Evolutionary conservation across 495 filamentous ascomycete species (phyloP), one percentile per base, ranked within the genome.

Genomic region (Astrothelium macrocarpum): DNA sequence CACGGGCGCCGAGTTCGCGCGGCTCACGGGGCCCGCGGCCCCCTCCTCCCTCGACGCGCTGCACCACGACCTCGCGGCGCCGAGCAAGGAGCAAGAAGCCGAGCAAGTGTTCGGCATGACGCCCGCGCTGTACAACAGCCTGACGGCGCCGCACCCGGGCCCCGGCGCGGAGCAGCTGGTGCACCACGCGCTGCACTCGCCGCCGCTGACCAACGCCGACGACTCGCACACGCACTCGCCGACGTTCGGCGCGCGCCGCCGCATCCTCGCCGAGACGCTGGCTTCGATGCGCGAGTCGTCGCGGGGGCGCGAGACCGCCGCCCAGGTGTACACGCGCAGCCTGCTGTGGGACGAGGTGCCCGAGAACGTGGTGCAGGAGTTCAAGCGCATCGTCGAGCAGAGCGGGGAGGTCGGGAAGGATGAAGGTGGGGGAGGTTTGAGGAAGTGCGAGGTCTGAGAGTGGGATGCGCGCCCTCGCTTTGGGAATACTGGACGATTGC

Each of bases 301-400:
- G 65, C 81, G 34, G 34, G 34, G 79, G 70, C 85, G 88, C 70
- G 78, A 84, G 62, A 82, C 81, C 60, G 90, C 84, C 39, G 87
- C 89, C 32, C 91, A 95, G 70, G 90, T 97, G 46, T 96, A 97
- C 77, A 94, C 90, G 31, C 81, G 93, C 32, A 94, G 90, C 59
- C 81, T 98, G 64, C 86, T 98, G 68, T 97, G 91, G 91, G 91
- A 96, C 70, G 87, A 88, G 72, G 89, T 98, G 65, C 91, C 95
- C 53, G 79, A 85, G 66, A 91, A 98, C 71, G 90, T 97, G 53
- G 92, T 98, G 60, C 84, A 86, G 64, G 89, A 93, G 75, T 98
- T 97, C 78, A 88, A 87, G 69, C 86, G 89, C 71, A 90, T 96
- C 85, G 90, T 94, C 64, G 82, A 71, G 60, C 68, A 76, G 49